Conservation (phyloP, 768 basidiomycete genomes). For the Melanogaster broomeanus region DNA sequence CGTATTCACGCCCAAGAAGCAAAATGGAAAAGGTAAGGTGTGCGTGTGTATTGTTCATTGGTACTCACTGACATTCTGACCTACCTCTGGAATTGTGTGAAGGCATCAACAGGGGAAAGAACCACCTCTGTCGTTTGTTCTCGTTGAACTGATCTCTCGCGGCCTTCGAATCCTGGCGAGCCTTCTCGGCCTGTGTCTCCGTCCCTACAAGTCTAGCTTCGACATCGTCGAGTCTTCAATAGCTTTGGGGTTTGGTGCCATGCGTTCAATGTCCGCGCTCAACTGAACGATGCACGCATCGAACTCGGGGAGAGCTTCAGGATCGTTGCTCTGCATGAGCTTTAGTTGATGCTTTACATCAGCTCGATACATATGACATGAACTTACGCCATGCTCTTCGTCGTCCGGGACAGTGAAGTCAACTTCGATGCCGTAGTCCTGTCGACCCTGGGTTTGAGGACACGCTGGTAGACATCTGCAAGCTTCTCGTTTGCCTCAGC, state of each 20-base stretch:
- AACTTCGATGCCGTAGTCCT: conserved; percentile 90
- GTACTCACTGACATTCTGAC: no score
- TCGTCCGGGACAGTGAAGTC: conserved; percentile 77
- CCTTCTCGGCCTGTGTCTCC: conserved; percentile 90
- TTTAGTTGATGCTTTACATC: background rate
- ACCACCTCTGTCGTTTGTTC: conserved; percentile 77
- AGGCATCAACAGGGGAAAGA: background rate
- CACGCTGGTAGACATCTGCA: conserved; percentile 74
- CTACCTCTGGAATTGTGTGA: background rate
- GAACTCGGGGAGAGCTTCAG: conserved; percentile 66
- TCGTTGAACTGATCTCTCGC: conserved; percentile 94
- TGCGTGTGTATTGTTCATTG: no score
- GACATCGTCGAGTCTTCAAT: conserved; percentile 88
- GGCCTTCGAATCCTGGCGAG: conserved; percentile 82
- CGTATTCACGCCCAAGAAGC: conserved; percentile 39
- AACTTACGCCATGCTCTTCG: conserved; percentile 66
- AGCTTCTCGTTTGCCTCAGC: conserved; percentile 92
- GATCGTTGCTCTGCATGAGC: conserved; percentile 52
- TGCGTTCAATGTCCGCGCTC: conserved; percentile 80
- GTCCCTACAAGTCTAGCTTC: conserved; percentile 84
- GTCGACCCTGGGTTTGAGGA: conserved; percentile 89
- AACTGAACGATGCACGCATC: conserved; percentile 74
- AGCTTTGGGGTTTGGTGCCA: conserved; percentile 97
- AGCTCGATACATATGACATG: background rate
- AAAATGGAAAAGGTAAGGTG: no score